Percentiles rank a stretch among this genome's conserved stretches.
These are phyloP conservation scores for Solanum hybrid DNA, from an alignment of 305 asterid species.

Conservation along the genomic window DNA sequence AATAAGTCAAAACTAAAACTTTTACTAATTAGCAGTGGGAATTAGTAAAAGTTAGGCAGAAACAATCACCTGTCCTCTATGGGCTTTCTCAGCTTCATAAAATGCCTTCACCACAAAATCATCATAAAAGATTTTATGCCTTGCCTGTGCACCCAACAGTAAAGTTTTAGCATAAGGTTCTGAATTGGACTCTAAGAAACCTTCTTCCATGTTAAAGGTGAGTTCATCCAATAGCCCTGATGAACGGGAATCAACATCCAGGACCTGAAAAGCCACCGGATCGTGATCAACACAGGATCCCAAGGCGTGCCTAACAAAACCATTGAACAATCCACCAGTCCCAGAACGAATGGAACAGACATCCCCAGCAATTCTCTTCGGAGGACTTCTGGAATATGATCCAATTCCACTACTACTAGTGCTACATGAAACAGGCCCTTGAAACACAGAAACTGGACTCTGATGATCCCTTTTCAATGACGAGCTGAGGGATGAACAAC, in stretches of 20 bases:
- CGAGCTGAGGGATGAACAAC: slow-evolving; percentile 45
- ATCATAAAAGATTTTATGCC: slow-evolving; percentile 56
- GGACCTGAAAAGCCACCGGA: slow-evolving; percentile 32
- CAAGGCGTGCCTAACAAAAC: slow-evolving; percentile 61
- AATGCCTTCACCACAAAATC: slow-evolving; percentile 86
- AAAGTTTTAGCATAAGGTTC: slow-evolving; percentile 59
- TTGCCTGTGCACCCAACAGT: slow-evolving; percentile 58
- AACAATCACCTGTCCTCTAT: slow-evolving; percentile 73
- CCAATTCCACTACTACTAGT: slow-evolving; percentile 35
- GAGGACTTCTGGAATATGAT: slow-evolving; percentile 50
- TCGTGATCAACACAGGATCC: slow-evolving; percentile 63
- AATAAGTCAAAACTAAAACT: not conserved
- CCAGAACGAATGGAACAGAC: slow-evolving; percentile 42
- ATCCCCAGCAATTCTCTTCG: slow-evolving; percentile 41
- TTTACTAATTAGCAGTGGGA: not conserved
- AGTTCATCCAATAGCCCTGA: slow-evolving; percentile 52
- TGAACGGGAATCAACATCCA: slow-evolving; percentile 26
- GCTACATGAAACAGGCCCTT: slow-evolving; percentile 35
- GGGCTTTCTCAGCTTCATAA: slow-evolving; percentile 89
- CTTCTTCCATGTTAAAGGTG: slow-evolving; percentile 74
- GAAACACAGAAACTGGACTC: slow-evolving; percentile 92
- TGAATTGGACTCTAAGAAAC: slow-evolving; percentile 27
- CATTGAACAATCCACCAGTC: slow-evolving; percentile 48
- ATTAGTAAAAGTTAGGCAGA: not conserved
- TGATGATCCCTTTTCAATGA: slow-evolving; percentile 72